phyloP scores from a whole-genome alignment of 345 rosid species.

The Stellera chamaejasme region DNA sequence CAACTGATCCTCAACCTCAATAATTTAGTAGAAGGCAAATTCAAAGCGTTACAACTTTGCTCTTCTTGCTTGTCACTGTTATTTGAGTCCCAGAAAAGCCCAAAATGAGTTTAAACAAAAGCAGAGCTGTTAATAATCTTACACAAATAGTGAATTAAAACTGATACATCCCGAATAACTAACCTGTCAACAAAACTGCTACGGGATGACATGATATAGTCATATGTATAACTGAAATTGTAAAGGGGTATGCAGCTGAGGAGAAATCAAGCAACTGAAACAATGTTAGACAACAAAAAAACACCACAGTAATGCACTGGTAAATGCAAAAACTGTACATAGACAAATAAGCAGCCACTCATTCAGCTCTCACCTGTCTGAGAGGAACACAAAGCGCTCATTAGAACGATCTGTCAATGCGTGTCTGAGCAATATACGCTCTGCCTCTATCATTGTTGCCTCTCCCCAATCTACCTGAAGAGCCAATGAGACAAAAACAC shows the following conservation, averaged over 20 bases:
- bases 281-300: constrained; percentile 24
- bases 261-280: constrained; percentile 34
- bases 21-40: too few relatives aligned
- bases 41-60: too few relatives aligned
- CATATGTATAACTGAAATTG: constrained; percentile 85
- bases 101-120: too few relatives aligned
- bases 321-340: neutral
- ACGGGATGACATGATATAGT: constrained; percentile 82
- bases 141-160: too few relatives aligned
- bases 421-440: constrained; percentile 83
- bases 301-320: neutral
- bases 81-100: too few relatives aligned
- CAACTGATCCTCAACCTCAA: too few relatives aligned
- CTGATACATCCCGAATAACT: constrained; percentile 14
- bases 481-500: constrained; percentile 3
- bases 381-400: constrained; percentile 83
- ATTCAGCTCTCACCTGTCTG: constrained; percentile 66
- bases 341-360: neutral
- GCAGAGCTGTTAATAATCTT: too few relatives aligned
- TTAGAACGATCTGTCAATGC: constrained; percentile 73
- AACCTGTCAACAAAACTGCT: constrained; percentile 97
- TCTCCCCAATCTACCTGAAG: constrained; percentile 96
- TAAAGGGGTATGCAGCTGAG: constrained; percentile 96
- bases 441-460: constrained; percentile 93
- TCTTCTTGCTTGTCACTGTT: too few relatives aligned